phyloP scores from a whole-genome alignment of 805 yeast genomes.

The Cyberlindnera mrakii region DNA sequence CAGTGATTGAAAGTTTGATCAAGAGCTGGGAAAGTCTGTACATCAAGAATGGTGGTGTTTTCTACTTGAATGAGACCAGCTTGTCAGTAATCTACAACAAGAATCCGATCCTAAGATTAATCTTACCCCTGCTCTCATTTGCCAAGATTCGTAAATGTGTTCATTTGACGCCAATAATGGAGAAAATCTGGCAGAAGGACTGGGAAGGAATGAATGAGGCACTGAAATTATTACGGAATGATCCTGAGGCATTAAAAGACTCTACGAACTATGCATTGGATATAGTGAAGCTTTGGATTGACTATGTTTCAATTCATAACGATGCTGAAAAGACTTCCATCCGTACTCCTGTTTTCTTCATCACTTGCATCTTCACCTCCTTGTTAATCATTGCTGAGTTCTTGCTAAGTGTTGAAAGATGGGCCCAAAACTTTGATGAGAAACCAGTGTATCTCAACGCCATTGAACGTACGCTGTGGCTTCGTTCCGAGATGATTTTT shows the following conservation, averaged over 20 bases:
- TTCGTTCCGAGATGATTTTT: slow-evolving; percentile 53
- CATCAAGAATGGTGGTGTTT: slow-evolving; percentile 56
- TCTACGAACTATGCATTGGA: slow-evolving; percentile 52
- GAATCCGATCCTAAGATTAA: slow-evolving; percentile 53
- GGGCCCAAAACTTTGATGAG: slow-evolving; percentile 34
- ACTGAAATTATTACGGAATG: slow-evolving; percentile 40
- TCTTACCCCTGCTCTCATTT: slow-evolving; percentile 59
- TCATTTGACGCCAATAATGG: slow-evolving; percentile 54
- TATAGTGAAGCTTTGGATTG: slow-evolving; percentile 65
- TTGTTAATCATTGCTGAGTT: slow-evolving; percentile 59
- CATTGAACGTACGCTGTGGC: slow-evolving; percentile 58
- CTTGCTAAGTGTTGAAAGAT: slow-evolving; percentile 48
- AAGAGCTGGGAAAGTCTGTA: slow-evolving; percentile 65
- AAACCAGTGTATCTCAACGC: slow-evolving; percentile 29
- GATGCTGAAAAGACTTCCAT: slow-evolving; percentile 64
- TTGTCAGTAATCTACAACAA: slow-evolving; percentile 37
- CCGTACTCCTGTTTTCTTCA: slow-evolving; percentile 70
- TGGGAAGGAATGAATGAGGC: slow-evolving; percentile 61
- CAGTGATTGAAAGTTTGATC: slow-evolving; percentile 49
- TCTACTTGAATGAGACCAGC: slow-evolving; percentile 45
- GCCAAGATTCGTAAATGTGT: slow-evolving; percentile 63
- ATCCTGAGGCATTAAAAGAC: slow-evolving; percentile 61
- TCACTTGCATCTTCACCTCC: slow-evolving; percentile 63
- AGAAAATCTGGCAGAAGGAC: slow-evolving; percentile 56
- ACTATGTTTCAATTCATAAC: slow-evolving; percentile 56